These are phyloP conservation scores for Tuber magnatum DNA, from an alignment of 495 filamentous ascomycete genomes.

Conservation along the genomic window DNA sequence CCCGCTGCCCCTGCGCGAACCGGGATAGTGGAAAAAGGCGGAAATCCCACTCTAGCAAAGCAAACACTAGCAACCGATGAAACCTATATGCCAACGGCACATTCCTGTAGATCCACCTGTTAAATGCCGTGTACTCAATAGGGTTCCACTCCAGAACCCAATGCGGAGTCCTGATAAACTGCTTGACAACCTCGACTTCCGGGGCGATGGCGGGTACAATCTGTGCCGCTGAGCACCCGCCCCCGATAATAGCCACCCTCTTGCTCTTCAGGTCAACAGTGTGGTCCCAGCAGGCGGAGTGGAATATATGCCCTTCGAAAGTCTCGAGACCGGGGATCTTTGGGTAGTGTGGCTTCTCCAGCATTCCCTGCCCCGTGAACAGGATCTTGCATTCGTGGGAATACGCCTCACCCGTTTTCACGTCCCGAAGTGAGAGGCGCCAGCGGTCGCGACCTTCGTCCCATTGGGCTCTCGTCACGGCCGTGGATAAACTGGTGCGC, in stretches of 20 bases:
- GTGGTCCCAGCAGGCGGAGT: constrained; percentile 52
- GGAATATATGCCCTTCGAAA: constrained; percentile 49
- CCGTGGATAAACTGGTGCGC: constrained; percentile 45
- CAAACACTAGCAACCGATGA: background rate
- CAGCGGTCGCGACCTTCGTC: constrained; percentile 44
- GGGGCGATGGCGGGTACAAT: constrained; percentile 43
- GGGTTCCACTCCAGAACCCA: background rate
- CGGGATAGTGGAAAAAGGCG: background rate
- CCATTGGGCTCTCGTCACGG: constrained; percentile 46
- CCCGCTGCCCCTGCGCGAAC: constrained; percentile 20
- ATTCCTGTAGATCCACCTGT: background rate
- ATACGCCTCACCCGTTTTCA: constrained; percentile 25
- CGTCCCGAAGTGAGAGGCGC: constrained; percentile 43
- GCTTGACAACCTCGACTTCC: constrained; percentile 2
- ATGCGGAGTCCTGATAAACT: constrained; percentile 41
- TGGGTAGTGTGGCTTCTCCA: constrained; percentile 46
- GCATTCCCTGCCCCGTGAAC: constrained; percentile 50
- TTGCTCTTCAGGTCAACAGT: constrained; percentile 47
- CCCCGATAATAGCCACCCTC: constrained; percentile 50
- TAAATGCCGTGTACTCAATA: background rate
- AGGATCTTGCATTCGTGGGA: constrained; percentile 51
- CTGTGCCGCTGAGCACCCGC: constrained; percentile 46
- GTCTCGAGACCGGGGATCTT: constrained; percentile 45
- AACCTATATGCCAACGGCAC: background rate
- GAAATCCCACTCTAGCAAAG: background rate